Conservation (phyloP, 495 filamentous ascomycete genomes). For the Alectoria sarmentosa region DNA sequence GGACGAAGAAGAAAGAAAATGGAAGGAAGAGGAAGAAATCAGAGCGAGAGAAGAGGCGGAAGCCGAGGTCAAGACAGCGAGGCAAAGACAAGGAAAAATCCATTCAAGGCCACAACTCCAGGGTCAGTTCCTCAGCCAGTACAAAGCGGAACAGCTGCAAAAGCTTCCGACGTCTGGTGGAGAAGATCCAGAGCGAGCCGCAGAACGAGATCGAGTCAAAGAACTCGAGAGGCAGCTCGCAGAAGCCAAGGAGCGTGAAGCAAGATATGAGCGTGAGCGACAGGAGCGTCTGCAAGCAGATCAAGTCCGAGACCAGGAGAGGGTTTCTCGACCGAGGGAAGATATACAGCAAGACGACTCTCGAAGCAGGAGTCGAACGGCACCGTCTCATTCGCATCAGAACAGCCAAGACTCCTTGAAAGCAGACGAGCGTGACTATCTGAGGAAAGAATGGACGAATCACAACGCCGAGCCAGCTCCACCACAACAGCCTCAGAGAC, state of each 20-base stretch:
- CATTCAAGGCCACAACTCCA: conserved; percentile 54
- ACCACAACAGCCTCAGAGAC: conserved; percentile 34
- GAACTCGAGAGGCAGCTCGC: conserved; percentile 83
- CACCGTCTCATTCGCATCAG: conserved; percentile 26
- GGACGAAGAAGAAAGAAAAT: conserved; percentile 78
- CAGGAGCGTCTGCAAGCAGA: conserved; percentile 47
- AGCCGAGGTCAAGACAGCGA: conserved; percentile 55
- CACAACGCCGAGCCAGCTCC: conserved; percentile 35
- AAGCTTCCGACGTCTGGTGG: conserved; percentile 11
- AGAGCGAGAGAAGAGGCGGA: conserved; percentile 68
- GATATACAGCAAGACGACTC: conserved; percentile 32
- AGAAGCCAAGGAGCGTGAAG: conserved; percentile 77
- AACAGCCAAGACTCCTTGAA: conserved; percentile 58
- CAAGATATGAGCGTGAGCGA: conserved; percentile 73
- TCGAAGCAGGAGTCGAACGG: conserved; percentile 37
- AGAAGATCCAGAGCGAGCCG: conserved; percentile 32
- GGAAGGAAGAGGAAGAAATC: conserved; percentile 74
- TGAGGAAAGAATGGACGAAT: conserved; percentile 61
- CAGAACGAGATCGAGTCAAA: conserved; percentile 59
- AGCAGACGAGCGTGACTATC: conserved; percentile 66
- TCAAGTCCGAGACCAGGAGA: conserved; percentile 27
- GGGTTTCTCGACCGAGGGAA: conserved; percentile 27
- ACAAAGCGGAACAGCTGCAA: conserved; percentile 51
- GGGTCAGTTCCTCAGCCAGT: conserved; percentile 82
- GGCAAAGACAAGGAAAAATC: conserved; percentile 55